phyloP scores from a whole-genome alignment of 805 yeast genomes.

The Candida maltosa region DNA sequence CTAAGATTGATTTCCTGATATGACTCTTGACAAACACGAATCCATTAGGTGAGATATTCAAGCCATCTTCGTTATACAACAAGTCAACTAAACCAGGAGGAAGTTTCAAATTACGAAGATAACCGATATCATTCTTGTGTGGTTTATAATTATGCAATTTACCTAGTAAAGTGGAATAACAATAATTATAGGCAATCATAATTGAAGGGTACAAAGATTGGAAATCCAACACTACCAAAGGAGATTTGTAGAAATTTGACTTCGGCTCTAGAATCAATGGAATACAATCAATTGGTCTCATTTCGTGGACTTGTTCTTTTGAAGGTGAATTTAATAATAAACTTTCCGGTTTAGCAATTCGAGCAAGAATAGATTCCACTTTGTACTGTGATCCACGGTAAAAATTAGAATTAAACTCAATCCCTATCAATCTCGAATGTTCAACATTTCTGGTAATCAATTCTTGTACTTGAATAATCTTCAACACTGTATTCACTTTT shows the following conservation, averaged over 20 bases:
- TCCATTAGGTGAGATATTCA: conserved; percentile 85
- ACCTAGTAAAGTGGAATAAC: conserved; percentile 73
- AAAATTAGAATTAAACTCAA: conserved; percentile 84
- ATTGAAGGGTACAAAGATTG: conserved; percentile 93
- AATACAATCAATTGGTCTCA: conserved; percentile 80
- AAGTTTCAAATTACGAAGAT: conserved; percentile 39
- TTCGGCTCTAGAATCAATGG: conserved; percentile 93
- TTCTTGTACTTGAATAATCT: conserved; percentile 60
- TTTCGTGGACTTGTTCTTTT: conserved; percentile 74
- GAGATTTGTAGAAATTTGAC: conserved; percentile 81
- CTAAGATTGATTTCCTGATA: conserved; percentile 68
- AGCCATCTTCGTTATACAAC: conserved; percentile 43
- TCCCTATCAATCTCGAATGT: conserved; percentile 80
- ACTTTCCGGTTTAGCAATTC: conserved; percentile 77
- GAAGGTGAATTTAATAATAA: conserved; percentile 74
- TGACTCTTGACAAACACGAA: conserved; percentile 65
- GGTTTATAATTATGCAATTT: conserved; percentile 52
- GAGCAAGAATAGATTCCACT: conserved; percentile 77
- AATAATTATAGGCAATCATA: conserved; percentile 86
- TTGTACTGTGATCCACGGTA: conserved; percentile 92
- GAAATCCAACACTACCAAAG: conserved; percentile 86
- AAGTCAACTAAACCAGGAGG: conserved; percentile 56
- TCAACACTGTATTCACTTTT: conserved; percentile 41
- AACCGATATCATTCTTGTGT: conserved; percentile 51
- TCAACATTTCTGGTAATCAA: conserved; percentile 70